Percentiles rank a stretch among this genome's conserved stretches.
Conservation (phyloP, 257 asterid species). For the Scutellaria baicalensis region DNA sequence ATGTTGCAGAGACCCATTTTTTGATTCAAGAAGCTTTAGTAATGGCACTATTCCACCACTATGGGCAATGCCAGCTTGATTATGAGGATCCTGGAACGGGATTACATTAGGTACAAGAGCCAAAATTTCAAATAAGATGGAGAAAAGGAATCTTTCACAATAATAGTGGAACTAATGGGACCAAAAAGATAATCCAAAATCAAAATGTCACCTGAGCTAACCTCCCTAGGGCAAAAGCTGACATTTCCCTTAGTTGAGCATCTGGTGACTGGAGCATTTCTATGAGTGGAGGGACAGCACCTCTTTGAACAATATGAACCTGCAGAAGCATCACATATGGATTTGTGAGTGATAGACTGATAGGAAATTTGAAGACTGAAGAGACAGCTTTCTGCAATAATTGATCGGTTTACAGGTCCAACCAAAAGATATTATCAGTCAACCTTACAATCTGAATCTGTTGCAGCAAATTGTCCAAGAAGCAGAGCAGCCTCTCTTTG, state of each 20-base stretch:
- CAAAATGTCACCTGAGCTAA: slow-evolving; percentile 75
- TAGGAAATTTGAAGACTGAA: background rate
- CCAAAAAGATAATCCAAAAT: background rate
- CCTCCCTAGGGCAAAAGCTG: slow-evolving; percentile 98
- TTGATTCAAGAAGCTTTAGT: slow-evolving; percentile 87
- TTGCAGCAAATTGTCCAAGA: slow-evolving; percentile 98
- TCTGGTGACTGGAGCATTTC: slow-evolving; percentile 94
- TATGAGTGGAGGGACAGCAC: slow-evolving; percentile 92
- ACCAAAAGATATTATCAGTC: slow-evolving; percentile 22
- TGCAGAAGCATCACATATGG: slow-evolving; percentile 22
- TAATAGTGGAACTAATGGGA: background rate
- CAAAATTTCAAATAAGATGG: background rate
- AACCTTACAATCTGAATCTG: slow-evolving; percentile 99
- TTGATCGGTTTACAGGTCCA: background rate
- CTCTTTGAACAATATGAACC: slow-evolving; percentile 99
- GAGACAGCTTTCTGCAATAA: background rate
- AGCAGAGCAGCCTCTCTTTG: slow-evolving; percentile 99
- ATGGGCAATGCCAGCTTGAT: slow-evolving; percentile 98
- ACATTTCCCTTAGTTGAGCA: slow-evolving; percentile 95
- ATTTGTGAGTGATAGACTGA: slow-evolving; percentile 1
- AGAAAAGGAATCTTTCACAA: background rate
- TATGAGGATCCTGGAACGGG: slow-evolving; percentile 68
- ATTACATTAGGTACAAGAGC: background rate
- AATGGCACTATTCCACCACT: slow-evolving; percentile 81
- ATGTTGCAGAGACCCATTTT: slow-evolving; percentile 94